Evolutionary conservation across 2,329 filamentous ascomycete species (phyloP).

Genomic region (Pseudogymnoascus destructans): DNA sequence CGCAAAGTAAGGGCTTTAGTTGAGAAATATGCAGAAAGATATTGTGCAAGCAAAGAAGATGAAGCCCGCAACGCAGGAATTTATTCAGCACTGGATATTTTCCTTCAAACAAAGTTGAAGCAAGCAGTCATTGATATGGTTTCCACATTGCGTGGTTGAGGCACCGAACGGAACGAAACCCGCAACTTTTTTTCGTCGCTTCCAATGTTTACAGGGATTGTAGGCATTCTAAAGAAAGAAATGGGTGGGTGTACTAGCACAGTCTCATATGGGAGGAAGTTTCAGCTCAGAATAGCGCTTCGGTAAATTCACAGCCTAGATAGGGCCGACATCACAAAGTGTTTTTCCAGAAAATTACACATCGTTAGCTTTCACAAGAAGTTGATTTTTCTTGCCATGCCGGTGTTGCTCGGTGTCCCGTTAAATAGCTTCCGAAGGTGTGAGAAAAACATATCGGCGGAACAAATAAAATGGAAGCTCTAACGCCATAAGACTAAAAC

Average conservation of each 20-base stretch:
- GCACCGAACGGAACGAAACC: background rate
- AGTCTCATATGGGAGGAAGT: background rate
- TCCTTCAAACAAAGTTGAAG: conserved; percentile 3
- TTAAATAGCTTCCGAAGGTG: background rate
- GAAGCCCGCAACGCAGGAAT: background rate
- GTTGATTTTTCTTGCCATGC: background rate
- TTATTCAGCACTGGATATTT: background rate
- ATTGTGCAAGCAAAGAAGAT: background rate
- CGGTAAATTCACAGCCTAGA: background rate
- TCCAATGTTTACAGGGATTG: background rate
- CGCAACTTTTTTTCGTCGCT: background rate
- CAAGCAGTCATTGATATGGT: background rate
- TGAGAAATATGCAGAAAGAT: background rate
- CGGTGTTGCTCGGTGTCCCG: background rate
- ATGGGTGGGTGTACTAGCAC: background rate
- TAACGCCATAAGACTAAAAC: background rate
- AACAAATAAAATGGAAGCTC: background rate
- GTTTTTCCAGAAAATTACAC: background rate
- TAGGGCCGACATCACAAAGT: background rate
- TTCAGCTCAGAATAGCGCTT: background rate
- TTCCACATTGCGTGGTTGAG: background rate
- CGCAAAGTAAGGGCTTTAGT: background rate
- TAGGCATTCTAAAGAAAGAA: background rate
- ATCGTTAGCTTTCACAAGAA: background rate
- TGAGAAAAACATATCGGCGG: background rate